Conservation (phyloP, 176 grass and related monocot species). For the Saccharum spontaneum region DNA sequence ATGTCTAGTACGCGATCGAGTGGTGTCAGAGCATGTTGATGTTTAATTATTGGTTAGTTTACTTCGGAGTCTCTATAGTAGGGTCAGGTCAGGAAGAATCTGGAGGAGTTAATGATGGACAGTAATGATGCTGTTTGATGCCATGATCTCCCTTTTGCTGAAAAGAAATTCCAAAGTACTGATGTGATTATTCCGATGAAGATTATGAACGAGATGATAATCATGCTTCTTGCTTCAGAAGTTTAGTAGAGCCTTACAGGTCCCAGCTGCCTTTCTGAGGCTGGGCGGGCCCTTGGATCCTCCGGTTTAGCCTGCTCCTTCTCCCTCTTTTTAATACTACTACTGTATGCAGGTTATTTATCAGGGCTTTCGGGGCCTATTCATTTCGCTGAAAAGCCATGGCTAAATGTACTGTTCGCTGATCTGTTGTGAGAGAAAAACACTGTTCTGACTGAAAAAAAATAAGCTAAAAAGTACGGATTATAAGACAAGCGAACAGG, state of each 20-base stretch:
- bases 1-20: neutral
- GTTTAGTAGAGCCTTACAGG: neutral
- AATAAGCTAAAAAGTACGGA: no score
- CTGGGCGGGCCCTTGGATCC: neutral
- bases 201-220: neutral
- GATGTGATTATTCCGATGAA: neutral
- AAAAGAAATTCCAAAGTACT: neutral
- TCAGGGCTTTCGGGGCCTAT: no score
- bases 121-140: conserved; percentile 10
- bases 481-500: no score
- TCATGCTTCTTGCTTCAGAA: neutral
- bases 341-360: no score
- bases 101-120: conserved; percentile 10
- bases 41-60: neutral
- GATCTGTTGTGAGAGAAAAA: no score
- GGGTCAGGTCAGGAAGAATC: conserved; percentile 11
- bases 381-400: no score
- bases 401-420: no score
- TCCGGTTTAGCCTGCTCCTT: no score
- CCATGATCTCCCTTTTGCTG: neutral
- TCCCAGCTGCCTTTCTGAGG: neutral
- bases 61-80: neutral
- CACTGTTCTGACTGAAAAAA: no score
- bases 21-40: neutral
- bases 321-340: no score